A percentile compares a stretch with the other conserved stretches of the same genome.
These are phyloP conservation scores for Chlorella sp. DNA, from an alignment of 139 green algal species.

Conservation along the genomic window DNA sequence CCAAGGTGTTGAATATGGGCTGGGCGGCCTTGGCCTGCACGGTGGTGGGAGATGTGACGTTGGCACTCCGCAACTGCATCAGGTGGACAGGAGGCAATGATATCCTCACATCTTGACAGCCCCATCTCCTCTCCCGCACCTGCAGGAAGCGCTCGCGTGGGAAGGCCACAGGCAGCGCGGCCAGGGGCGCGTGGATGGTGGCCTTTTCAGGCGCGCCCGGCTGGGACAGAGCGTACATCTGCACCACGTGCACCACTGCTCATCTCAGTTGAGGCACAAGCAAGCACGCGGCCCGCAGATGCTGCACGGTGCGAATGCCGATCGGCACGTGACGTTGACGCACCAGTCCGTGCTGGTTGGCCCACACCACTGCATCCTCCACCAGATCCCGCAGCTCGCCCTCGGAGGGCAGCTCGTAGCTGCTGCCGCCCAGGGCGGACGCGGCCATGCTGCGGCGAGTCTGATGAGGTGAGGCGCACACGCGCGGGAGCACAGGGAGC, in stretches of 20 bases:
- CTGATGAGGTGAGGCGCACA: no score
- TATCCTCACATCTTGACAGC: not conserved
- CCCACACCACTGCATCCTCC: conserved; percentile 74
- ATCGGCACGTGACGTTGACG: not conserved
- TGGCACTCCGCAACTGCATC: conserved; percentile 15
- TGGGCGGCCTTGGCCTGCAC: conserved; percentile 60
- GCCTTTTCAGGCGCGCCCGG: conserved; percentile 20
- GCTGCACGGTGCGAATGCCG: not conserved
- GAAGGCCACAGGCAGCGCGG: conserved; percentile 79
- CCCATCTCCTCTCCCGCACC: no score
- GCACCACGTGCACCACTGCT: not conserved
- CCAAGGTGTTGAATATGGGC: conserved; percentile 75
- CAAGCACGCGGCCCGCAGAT: not conserved
- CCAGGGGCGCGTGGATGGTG: conserved; percentile 78
- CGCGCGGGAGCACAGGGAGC: no score
- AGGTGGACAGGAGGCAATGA: conserved; percentile 52
- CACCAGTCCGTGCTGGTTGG: conserved; percentile 77
- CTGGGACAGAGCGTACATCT: not conserved
- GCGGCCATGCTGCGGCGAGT: no score
- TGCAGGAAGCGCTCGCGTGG: conserved; percentile 51
- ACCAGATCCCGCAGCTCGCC: conserved; percentile 31
- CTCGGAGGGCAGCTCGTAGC: not conserved
- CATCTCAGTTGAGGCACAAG: not conserved
- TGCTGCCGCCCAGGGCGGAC: no score
- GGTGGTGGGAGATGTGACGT: not conserved